Conservation (phyloP, 164 flowering plant genomes). For the Liriodendron chinense region DNA sequence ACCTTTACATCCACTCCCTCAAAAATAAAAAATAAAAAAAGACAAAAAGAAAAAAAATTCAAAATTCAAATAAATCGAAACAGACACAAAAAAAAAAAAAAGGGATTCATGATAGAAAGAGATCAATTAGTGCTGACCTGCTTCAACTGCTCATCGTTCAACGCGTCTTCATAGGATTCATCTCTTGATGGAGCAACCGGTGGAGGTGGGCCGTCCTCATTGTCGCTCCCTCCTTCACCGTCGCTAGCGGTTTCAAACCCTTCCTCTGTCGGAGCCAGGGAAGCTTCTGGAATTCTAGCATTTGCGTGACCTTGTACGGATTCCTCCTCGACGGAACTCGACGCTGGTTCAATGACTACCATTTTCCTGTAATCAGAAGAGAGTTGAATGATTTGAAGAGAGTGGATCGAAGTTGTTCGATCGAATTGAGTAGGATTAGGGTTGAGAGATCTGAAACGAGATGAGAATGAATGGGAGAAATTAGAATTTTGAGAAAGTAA, state of each 20-base stretch:
- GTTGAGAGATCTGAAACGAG: too few relatives aligned
- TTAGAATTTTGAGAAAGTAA: too few relatives aligned
- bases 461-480: too few relatives aligned
- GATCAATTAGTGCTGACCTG: conserved; percentile 3
- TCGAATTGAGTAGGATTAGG: too few relatives aligned
- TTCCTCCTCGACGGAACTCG: neutral
- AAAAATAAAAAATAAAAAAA: too few relatives aligned
- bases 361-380: neutral
- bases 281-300: neutral
- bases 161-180: conserved; percentile 8
- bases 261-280: neutral
- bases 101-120: neutral
- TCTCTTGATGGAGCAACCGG: neutral
- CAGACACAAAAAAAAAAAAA: neutral
- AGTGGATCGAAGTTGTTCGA: too few relatives aligned
- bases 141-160: conserved; percentile 13
- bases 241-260: conserved; percentile 23
- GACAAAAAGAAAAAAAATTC: neutral
- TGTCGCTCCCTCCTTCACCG: conserved; percentile 13
- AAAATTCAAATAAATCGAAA: neutral
- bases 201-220: neutral
- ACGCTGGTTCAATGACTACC: conserved; percentile 17
- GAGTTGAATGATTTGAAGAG: too few relatives aligned
- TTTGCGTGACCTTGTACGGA: neutral
- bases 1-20: too few relatives aligned